Conservation (phyloP, 2,329 filamentous ascomycete species). For the Ophiocordyceps australis region DNA sequence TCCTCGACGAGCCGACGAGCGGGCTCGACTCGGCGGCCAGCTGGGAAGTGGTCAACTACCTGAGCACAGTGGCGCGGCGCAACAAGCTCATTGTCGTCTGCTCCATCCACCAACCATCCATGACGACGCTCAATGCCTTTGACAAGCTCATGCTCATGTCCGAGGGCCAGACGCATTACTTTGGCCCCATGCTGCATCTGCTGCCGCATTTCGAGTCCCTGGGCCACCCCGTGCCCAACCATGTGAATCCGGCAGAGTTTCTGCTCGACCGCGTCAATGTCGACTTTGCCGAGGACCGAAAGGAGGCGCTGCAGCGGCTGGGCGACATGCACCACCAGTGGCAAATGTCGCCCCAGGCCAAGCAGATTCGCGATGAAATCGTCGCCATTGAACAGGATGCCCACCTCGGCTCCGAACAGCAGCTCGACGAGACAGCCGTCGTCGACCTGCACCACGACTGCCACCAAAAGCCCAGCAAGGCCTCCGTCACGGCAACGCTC, state of each 20-base stretch:
- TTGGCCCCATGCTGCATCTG: slow-evolving; percentile 41
- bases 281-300: slow-evolving; percentile 44
- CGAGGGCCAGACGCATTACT: slow-evolving; percentile 52
- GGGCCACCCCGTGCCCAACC: slow-evolving; percentile 41
- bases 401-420: too few species aligned
- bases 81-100: slow-evolving; percentile 63
- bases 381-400: slow-evolving; percentile 8
- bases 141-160: slow-evolving; percentile 65
- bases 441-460: slow-evolving; percentile 3
- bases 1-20: slow-evolving; percentile 70
- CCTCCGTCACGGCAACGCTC: slow-evolving; percentile 40
- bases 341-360: slow-evolving; percentile 1
- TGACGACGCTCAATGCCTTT: slow-evolving; percentile 61
- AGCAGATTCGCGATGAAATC: slow-evolving; percentile 7
- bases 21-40: slow-evolving; percentile 66
- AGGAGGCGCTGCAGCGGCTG: slow-evolving; percentile 18
- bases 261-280: slow-evolving; percentile 63
- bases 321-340: slow-evolving; percentile 9
- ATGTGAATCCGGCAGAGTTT: slow-evolving; percentile 67
- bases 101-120: slow-evolving; percentile 75
- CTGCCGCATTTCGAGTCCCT: slow-evolving; percentile 43
- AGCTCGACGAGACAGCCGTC: slow-evolving; percentile 8
- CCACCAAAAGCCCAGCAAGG: slow-evolving; percentile 19
- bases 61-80: slow-evolving; percentile 44
- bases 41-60: slow-evolving; percentile 58